Conservation (phyloP, 768 basidiomycete genomes). For the Auricularia sp. region DNA sequence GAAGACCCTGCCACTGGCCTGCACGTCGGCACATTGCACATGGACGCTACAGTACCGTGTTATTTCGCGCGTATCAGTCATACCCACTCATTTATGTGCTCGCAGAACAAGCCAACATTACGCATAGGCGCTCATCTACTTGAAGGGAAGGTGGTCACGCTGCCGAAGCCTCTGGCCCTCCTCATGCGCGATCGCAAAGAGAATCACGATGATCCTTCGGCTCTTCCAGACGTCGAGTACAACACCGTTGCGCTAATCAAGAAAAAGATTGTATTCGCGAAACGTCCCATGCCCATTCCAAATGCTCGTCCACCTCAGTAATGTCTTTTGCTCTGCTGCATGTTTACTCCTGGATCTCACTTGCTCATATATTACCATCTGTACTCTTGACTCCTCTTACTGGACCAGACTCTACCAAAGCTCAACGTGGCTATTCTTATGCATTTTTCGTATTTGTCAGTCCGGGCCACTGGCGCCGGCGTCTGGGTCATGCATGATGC, state of each 20-base stretch:
- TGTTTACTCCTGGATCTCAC: not conserved
- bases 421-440: too few species aligned
- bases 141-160: conserved; percentile 69
- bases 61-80: not conserved
- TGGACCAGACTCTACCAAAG: too few species aligned
- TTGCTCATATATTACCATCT: too few species aligned
- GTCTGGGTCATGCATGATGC: not conserved
- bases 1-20: conserved; percentile 46
- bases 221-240: conserved; percentile 32
- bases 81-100: not conserved
- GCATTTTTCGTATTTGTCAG: too few species aligned
- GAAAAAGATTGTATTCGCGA: conserved; percentile 75
- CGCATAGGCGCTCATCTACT: conserved; percentile 82
- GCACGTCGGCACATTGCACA: conserved; percentile 65
- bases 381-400: too few species aligned
- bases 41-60: conserved; percentile 36
- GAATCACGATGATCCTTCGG: conserved; percentile 16
- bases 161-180: conserved; percentile 77
- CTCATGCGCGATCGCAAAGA: conserved; percentile 30
- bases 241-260: conserved; percentile 62
- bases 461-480: not conserved
- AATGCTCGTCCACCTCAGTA: not conserved
- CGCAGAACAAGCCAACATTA: conserved; percentile 67
- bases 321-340: not conserved
- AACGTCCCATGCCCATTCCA: conserved; percentile 65